Evolutionary conservation across 768 basidiomycete species (phyloP).

Genomic region (Rhodotorula kratochvilovae): DNA sequence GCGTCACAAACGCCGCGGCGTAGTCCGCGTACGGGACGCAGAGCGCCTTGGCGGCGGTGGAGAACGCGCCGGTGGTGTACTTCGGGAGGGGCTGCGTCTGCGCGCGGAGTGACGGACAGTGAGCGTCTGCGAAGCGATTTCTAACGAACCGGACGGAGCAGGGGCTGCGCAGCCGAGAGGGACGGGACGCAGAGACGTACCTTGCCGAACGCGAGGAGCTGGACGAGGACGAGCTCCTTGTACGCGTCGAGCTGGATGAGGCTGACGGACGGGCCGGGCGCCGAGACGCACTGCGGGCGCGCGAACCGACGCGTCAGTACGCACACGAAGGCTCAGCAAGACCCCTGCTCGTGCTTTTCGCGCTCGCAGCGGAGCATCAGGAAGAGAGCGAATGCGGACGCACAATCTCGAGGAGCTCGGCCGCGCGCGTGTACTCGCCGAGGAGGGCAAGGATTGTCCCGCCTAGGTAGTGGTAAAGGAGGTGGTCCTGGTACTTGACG

Average conservation of each 20-base stretch:
- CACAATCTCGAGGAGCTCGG: slow-evolving; percentile 75
- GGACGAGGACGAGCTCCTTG: slow-evolving; percentile 75
- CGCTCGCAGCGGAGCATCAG: no score
- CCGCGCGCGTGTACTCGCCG: slow-evolving; percentile 64
- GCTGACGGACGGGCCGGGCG: slow-evolving; percentile 54
- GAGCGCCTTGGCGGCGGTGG: slow-evolving; percentile 62
- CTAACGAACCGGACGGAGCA: no score
- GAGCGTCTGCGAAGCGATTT: no score
- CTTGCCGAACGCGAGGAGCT: slow-evolving; percentile 71
- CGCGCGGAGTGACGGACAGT: not conserved
- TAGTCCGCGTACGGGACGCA: slow-evolving; percentile 58
- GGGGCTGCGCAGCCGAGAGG: no score
- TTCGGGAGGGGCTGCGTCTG: slow-evolving; percentile 58
- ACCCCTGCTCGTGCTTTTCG: no score
- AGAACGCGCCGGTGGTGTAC: slow-evolving; percentile 62
- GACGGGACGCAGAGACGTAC: slow-evolving; percentile 47
- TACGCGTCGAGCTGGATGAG: slow-evolving; percentile 78
- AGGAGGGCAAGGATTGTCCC: slow-evolving; percentile 65
- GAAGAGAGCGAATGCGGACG: slow-evolving; percentile 45
- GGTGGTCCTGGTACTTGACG: slow-evolving; percentile 69
- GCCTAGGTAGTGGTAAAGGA: slow-evolving; percentile 78
- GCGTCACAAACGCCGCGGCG: slow-evolving; percentile 58
- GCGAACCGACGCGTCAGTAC: not conserved
- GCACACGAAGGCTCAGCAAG: no score
- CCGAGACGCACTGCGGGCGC: slow-evolving; percentile 48